Conservation (phyloP, 1,139 yeast species). For the Trichomonascaceae sp. region DNA sequence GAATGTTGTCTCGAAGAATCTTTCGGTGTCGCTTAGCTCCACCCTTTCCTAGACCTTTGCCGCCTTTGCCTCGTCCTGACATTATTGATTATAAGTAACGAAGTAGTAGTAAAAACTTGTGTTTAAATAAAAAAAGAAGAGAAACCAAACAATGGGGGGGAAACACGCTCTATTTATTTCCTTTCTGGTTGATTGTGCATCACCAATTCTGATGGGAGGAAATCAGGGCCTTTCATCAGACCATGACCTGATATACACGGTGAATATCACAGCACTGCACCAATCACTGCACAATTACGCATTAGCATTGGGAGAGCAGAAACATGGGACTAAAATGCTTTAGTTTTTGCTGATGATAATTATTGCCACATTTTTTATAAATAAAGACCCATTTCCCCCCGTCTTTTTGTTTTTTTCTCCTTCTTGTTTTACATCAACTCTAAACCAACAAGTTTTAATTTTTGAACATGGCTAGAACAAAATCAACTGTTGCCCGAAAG, state of each 20-base stretch:
- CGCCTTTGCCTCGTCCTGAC: constrained; percentile 99
- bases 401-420: constrained; percentile 9
- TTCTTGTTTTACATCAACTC: constrained; percentile 15
- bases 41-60: constrained; percentile 97
- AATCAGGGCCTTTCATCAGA: constrained; percentile 2
- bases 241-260: constrained; percentile 10
- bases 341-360: not conserved
- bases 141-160: not conserved
- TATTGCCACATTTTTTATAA: constrained; percentile 6
- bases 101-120: constrained; percentile 3
- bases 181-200: not conserved
- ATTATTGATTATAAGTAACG: constrained; percentile 39
- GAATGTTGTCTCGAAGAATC: constrained; percentile 98
- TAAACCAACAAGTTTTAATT: constrained; percentile 2
- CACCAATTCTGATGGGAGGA: not conserved
- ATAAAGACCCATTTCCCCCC: constrained; percentile 11
- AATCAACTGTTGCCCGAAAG: constrained; percentile 92
- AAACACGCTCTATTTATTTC: constrained; percentile 2
- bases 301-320: not conserved
- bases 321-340: not conserved
- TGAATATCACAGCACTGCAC: constrained; percentile 15
- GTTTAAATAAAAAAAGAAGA: not conserved
- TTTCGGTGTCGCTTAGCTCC: constrained; percentile 99
- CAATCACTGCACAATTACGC: not conserved
- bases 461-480: constrained; percentile 84